phyloP scores from a whole-genome alignment of 1,284 basidiomycete genomes.

The Cutaneotrichosporon sp. region DNA sequence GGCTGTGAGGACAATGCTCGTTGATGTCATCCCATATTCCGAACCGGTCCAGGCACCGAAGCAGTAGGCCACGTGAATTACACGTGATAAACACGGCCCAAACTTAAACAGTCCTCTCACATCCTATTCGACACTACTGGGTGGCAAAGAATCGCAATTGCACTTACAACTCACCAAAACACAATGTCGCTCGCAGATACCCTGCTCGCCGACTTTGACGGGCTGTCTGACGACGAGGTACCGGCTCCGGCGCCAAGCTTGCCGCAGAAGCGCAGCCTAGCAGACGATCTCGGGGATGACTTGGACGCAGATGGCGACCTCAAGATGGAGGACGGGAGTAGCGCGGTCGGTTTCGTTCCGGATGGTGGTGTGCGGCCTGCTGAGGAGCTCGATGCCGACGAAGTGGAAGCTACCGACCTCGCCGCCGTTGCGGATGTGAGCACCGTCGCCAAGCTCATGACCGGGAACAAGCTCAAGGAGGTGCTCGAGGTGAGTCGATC shows the following conservation, averaged over 20 bases:
- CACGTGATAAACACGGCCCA: background rate
- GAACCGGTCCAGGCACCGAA: too few relatives aligned
- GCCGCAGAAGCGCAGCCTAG: constrained; percentile 22
- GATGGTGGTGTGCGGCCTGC: constrained; percentile 88
- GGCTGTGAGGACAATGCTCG: too few relatives aligned
- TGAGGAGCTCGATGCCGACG: constrained; percentile 87
- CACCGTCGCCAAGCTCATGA: constrained; percentile 84
- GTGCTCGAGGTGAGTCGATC: constrained; percentile 66
- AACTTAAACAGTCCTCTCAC: background rate
- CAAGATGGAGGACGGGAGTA: constrained; percentile 46
- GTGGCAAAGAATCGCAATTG: background rate
- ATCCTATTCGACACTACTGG: background rate
- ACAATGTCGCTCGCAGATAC: constrained; percentile 54
- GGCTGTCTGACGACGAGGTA: constrained; percentile 50
- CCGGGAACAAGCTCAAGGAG: constrained; percentile 78
- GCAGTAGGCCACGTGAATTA: too few relatives aligned
- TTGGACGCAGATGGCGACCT: constrained; percentile 32
- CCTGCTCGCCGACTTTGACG: constrained; percentile 53
- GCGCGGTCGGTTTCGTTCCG: constrained; percentile 64
- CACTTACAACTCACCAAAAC: background rate
- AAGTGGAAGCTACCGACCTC: constrained; percentile 89
- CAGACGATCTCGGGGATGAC: constrained; percentile 23
- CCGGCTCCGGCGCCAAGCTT: constrained; percentile 19
- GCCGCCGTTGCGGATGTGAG: constrained; percentile 75
- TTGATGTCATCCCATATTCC: too few relatives aligned